Percentiles rank a stretch among this genome's conserved stretches.
Evolutionary conservation across 1,139 yeast species (phyloP).

Genomic region (Waltiozyma sp.): DNA sequence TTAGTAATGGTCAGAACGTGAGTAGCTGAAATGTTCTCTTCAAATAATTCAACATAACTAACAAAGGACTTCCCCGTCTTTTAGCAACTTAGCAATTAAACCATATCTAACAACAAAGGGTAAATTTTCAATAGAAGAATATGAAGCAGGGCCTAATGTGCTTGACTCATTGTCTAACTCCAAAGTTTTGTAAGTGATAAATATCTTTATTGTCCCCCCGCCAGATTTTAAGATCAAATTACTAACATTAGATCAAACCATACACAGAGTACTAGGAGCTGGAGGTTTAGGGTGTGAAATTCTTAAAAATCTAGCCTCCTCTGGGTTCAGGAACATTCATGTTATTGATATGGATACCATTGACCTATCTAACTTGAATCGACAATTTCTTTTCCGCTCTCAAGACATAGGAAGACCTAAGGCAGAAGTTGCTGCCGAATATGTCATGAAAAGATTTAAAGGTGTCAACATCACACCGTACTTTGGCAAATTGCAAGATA

Average conservation of each 20-base stretch:
- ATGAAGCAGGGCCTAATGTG: constrained; percentile 23
- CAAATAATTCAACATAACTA: background rate
- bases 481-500: constrained; percentile 65
- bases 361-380: constrained; percentile 77
- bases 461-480: constrained; percentile 43
- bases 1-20: too few species aligned
- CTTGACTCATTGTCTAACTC: constrained; percentile 19
- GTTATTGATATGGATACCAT: constrained; percentile 94
- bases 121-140: constrained; percentile 27
- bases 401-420: constrained; percentile 72
- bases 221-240: constrained; percentile 2
- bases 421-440: constrained; percentile 68
- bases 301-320: constrained; percentile 67
- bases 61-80: background rate
- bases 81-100: constrained; percentile 15
- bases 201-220: too few species aligned
- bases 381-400: constrained; percentile 75
- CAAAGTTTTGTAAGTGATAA: constrained; percentile 23
- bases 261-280: constrained; percentile 57
- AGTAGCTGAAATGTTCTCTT: background rate
- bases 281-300: constrained; percentile 97
- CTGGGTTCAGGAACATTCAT: constrained; percentile 66
- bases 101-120: constrained; percentile 24
- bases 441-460: constrained; percentile 37
- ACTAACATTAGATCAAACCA: background rate